Evolutionary conservation across 805 yeast genomes (phyloP), one percentile per base, ranked within the genome.

Genomic region (Metschnikowia picachoensis): DNA sequence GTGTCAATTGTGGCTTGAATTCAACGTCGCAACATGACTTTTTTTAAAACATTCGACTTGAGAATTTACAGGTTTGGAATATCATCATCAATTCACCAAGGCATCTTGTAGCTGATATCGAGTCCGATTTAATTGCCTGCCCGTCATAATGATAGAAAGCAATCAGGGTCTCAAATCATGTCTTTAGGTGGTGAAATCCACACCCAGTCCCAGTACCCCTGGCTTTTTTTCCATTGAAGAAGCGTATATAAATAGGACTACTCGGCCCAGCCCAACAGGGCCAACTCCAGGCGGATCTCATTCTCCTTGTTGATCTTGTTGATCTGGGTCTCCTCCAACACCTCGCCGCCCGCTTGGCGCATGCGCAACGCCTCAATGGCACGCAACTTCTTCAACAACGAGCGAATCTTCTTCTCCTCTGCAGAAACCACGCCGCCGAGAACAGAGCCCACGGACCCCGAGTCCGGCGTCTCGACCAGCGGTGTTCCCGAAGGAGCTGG

Each of bases 371-470:
- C 82, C 66, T 91, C 96, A 57, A 94, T 94, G n/a, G 99, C 97
- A 61, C 98, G 79, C 52, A 92, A 77, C 69, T 94, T 94, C 73
- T 94, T 94, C 67, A 91, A 77, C 64, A 94, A 60, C 30, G 94
- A 82, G 64, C 99, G 80, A 53, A 89, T 83, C 68, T 91, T 90
- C 76, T 91, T 94, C 58, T 92, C 98, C 67, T 92, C 97, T 27
- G 87, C 75, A 13, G 87, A 79, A 32, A 73, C 73, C 20, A 80
- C 80, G 36, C 85, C 87, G 25, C 86, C 86, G 48, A 76, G 72
- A 33, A 80, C 79, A 39, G 72, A 57, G 11, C 77, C 74, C 20
- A 62, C 62, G 13, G 38, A 41, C 11, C 46, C 17, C 7, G 40
- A 32, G 7, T n/a, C 35, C 12, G 15, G 14, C 10, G 14, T 14